A percentile compares a stretch with the other conserved stretches of the same genome.
Evolutionary conservation across 306 rosid species (phyloP).

Genomic region (Gastrolobium bilobum): DNA sequence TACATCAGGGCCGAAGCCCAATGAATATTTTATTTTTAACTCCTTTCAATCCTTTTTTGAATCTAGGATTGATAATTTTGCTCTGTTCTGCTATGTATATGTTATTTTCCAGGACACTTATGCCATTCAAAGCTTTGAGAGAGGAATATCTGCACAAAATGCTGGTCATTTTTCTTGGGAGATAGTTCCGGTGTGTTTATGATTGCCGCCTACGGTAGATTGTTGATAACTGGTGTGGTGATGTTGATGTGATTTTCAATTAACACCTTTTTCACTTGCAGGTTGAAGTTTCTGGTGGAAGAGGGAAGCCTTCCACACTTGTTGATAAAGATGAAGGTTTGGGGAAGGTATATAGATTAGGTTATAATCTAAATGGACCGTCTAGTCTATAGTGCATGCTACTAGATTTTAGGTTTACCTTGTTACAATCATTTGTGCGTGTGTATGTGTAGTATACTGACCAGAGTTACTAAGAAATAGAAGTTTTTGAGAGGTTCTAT

Average conservation of each 20-base stretch:
- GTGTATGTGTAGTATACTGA: not conserved
- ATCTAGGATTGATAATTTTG: slow-evolving; percentile 25
- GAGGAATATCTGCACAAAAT: slow-evolving; percentile 84
- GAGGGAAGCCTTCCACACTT: slow-evolving; percentile 73
- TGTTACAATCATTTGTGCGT: not conserved
- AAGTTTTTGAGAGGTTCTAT: slow-evolving; percentile 28
- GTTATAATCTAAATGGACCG: slow-evolving; percentile 15
- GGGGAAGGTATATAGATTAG: slow-evolving; percentile 68
- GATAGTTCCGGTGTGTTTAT: slow-evolving; percentile 78
- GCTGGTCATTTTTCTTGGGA: slow-evolving; percentile 86
- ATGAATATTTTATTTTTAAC: slow-evolving; percentile 5
- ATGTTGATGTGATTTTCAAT: slow-evolving; percentile 41
- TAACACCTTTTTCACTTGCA: slow-evolving; percentile 52
- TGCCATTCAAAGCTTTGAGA: slow-evolving; percentile 84
- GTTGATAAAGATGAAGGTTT: slow-evolving; percentile 89
- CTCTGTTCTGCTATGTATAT: slow-evolving; percentile 30
- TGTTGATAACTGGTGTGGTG: slow-evolving; percentile 11
- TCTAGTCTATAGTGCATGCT: slow-evolving; percentile 23
- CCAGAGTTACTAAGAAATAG: slow-evolving; percentile 20
- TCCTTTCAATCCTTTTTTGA: slow-evolving; percentile 34
- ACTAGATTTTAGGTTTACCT: slow-evolving; percentile 26
- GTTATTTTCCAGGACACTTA: slow-evolving; percentile 71
- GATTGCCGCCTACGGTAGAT: slow-evolving; percentile 29
- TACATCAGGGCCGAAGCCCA: not conserved
- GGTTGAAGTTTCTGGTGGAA: slow-evolving; percentile 76